Evolutionary conservation across 768 basidiomycete species (phyloP).

Genomic region (Suillus luteus): DNA sequence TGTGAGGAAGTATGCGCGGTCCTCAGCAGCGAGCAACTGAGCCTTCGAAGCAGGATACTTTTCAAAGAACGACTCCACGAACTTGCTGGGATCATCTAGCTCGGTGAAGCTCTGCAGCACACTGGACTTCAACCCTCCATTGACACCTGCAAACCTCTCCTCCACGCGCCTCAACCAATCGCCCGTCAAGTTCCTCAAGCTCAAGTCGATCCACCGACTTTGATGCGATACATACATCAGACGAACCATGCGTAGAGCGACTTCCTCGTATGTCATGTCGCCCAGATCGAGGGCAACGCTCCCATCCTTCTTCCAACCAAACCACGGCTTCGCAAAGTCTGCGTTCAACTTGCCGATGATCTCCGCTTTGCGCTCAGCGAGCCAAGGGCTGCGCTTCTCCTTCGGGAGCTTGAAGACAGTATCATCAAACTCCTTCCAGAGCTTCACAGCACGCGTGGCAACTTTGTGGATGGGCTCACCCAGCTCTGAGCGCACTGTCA

Average conservation of each 20-base stretch:
- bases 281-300: constrained; percentile 80
- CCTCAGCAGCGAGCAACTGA: constrained; percentile 91
- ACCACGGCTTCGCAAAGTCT: constrained; percentile 97
- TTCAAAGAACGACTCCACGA: constrained; percentile 82
- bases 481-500: constrained; percentile 96
- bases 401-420: constrained; percentile 93
- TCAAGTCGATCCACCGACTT: constrained; percentile 90
- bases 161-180: constrained; percentile 97
- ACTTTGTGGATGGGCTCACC: constrained; percentile 99
- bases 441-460: constrained; percentile 92
- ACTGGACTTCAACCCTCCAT: constrained; percentile 80
- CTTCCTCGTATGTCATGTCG: constrained; percentile 99
- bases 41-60: constrained; percentile 78
- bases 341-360: constrained; percentile 90
- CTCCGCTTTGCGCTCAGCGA: constrained; percentile 83
- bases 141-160: constrained; percentile 91
- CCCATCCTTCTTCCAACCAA: constrained; percentile 94
- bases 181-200: constrained; percentile 89
- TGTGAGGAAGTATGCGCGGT: constrained; percentile 93
- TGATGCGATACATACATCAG: constrained; percentile 95
- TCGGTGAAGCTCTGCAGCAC: constrained; percentile 80
- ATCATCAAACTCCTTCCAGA: constrained; percentile 99
- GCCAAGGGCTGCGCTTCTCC: constrained; percentile 92
- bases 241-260: constrained; percentile 85
- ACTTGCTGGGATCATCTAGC: constrained; percentile 79